Evolutionary conservation across 192 early-diverging fungal genomes (phyloP), one percentile per base, ranked within the genome.

Genomic region (Umbelopsis sp.): DNA sequence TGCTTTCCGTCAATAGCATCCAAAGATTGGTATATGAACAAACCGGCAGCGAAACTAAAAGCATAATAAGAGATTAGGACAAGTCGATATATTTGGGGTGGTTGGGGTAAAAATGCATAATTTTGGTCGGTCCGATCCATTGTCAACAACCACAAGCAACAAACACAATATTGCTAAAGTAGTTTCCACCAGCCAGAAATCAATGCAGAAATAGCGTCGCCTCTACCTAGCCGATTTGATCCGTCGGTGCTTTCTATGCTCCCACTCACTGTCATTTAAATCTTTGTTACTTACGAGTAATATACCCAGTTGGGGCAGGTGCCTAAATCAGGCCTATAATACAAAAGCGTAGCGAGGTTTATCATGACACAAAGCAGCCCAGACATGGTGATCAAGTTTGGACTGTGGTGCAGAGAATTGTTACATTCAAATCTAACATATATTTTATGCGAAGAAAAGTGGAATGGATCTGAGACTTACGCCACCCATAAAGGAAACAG

Each of bases 1-100:
- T 98, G 96, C 79, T 97, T 97, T 22, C 96, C 96, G 72, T 98
- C 96, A 77, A 98, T 93, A 30, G 94, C 94, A 75, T 98, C 96
- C 64, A 96, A 85, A 23, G 91, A 92, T 73, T 92, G 92, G 78
- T 98, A 98, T 16, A 92, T 80, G 78, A 92, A 98, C 16, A 98
- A 77, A 25, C 95, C 94, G 46, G 90, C 68, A 50, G 85, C 88
- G 67, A 91, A 94, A 11, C 84, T 78, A 50, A 23, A 61, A 30
- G 2, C 27, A 61, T 23, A 1, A 53, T 23, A 2, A 53, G 3
- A 27, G 2, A 12, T 66, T 22, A 6, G 2, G n/a, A 6, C 11
- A 46, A 15, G 1, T 35, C 35, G 13, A 11, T 46, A 64, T 13
- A 30, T 18, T 51, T 72, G 37, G 64, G 27, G 66, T 27, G 16